Base-by-base conservation (phyloP, 2,329 filamentous ascomycete species). In the Beauveria scarabaeidicola region DNA sequence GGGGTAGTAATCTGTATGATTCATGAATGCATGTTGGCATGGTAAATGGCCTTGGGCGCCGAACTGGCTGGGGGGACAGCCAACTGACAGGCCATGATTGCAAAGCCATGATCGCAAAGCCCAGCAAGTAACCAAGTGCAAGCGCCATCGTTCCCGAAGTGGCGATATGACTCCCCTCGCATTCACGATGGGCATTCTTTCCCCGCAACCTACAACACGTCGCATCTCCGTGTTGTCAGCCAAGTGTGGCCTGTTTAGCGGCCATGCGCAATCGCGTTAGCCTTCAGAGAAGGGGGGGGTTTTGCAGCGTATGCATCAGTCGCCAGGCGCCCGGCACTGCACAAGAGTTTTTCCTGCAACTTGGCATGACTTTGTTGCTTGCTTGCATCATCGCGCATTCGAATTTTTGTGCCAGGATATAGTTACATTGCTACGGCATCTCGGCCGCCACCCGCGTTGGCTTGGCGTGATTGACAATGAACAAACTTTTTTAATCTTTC, bases 161-260 rank as follows among this genome's bases (percentile, higher is more conserved):
- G 55, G 55, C 55, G 55, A 58, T 2, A 58, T 51, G 46, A 43
- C 46, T 58, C 6, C 55, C 51, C 53, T 47, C 27, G 23, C 29
- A 10, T 57, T 51, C 46, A 58, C 46, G 55, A 58, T 43, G 46
- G 23, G 5, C 46, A 11, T 6, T 36, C 40, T n/a, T 23, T 53
- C 36, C 38, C 51, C 48, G 48, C 48, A 23, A 38, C 10, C 48
- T 52, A 52, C 27, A 38, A 52, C 27, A 52, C 32, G 29, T 13
- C 13, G 36, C 36, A n/a, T 10, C 17, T 25, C 23, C 15, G 15
- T 41, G 23, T 41, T 10, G 9, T 27, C 36, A 9, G 25, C 36
- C 51, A 43, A 41, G 32, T 50, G 47, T 50, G 47, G 27, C 47
- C 47, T 50, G 47, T 50, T 50, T 32, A n/a, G 47, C n/a, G 27